A percentile compares a stretch with the other conserved stretches of the same genome.
Conservation (phyloP, 2,329 filamentous ascomycete genomes). For the Arthroderma sp. region DNA sequence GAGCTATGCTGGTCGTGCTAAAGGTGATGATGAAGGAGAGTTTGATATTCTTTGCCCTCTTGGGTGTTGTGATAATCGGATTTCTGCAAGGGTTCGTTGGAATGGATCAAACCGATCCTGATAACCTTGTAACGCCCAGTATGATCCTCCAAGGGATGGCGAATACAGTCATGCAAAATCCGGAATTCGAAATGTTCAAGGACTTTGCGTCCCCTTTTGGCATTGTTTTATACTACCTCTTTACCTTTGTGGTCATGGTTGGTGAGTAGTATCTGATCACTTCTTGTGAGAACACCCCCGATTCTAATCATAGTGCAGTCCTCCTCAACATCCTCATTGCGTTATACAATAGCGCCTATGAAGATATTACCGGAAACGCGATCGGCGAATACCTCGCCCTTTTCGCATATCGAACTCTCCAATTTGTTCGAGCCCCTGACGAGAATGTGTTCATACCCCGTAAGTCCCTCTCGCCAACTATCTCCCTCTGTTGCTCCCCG, state of each 20-base stretch:
- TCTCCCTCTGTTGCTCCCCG: not conserved
- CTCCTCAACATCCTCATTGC: slow-evolving; percentile 94
- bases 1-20: slow-evolving; percentile 91
- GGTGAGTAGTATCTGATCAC: slow-evolving; percentile 19
- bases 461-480: slow-evolving; percentile 16
- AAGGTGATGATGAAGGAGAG: slow-evolving; percentile 93
- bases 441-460: slow-evolving; percentile 95
- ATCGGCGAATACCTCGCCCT: slow-evolving; percentile 91
- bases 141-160: slow-evolving; percentile 48
- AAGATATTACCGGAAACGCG: slow-evolving; percentile 84
- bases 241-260: slow-evolving; percentile 95
- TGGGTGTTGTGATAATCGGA: slow-evolving; percentile 60
- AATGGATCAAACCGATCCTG: slow-evolving; percentile 68
- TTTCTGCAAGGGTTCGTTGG: slow-evolving; percentile 94
- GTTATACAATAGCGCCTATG: slow-evolving; percentile 91
- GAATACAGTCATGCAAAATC: slow-evolving; percentile 81
- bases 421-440: slow-evolving; percentile 90
- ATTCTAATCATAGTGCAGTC: slow-evolving; percentile 32
- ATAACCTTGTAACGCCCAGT: slow-evolving; percentile 36
- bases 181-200: slow-evolving; percentile 82
- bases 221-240: slow-evolving; percentile 90
- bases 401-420: slow-evolving; percentile 88
- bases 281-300: not conserved
- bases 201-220: slow-evolving; percentile 87
- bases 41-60: slow-evolving; percentile 87